Evolutionary conservation across 2,329 filamentous ascomycete genomes (phyloP).

Genomic region (Aspergillaceae sp.): DNA sequence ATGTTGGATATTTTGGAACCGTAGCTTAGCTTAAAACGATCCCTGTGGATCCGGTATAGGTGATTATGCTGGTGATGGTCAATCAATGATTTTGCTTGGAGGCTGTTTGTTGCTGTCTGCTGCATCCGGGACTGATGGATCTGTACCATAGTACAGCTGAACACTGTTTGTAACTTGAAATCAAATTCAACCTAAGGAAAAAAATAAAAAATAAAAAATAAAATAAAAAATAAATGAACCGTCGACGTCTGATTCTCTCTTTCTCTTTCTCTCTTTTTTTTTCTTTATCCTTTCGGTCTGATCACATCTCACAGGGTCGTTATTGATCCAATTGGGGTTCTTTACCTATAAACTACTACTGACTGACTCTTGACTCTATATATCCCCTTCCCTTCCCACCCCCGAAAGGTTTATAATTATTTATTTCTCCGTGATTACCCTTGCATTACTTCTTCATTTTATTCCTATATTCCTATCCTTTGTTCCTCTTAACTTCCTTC

Average conservation of each 20-base stretch:
- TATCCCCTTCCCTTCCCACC: neutral
- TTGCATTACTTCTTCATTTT: neutral
- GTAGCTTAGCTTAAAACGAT: neutral
- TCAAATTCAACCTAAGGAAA: neutral
- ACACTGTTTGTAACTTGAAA: neutral
- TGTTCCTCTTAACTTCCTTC: slow-evolving; percentile 18
- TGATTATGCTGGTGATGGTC: neutral
- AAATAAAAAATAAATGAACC: neutral
- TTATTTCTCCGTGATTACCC: neutral
- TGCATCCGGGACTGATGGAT: neutral
- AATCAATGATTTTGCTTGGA: too few species aligned
- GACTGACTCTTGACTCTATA: neutral
- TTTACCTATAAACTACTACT: too few species aligned
- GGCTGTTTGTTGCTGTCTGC: neutral
- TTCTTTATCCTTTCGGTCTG: slow-evolving; percentile 6
- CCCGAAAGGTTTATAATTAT: neutral
- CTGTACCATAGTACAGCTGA: neutral
- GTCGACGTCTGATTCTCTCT: slow-evolving; percentile 4
- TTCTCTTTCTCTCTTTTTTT: slow-evolving; percentile 11
- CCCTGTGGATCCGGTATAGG: neutral
- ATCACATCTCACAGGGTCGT: neutral
- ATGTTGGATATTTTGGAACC: neutral
- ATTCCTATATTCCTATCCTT: slow-evolving; percentile 16
- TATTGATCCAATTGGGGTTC: neutral
- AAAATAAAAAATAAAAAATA: neutral